Percentiles rank a stretch among this genome's conserved stretches.
Conservation (phyloP, 768 basidiomycete genomes). For the Leccinellum albellum region DNA sequence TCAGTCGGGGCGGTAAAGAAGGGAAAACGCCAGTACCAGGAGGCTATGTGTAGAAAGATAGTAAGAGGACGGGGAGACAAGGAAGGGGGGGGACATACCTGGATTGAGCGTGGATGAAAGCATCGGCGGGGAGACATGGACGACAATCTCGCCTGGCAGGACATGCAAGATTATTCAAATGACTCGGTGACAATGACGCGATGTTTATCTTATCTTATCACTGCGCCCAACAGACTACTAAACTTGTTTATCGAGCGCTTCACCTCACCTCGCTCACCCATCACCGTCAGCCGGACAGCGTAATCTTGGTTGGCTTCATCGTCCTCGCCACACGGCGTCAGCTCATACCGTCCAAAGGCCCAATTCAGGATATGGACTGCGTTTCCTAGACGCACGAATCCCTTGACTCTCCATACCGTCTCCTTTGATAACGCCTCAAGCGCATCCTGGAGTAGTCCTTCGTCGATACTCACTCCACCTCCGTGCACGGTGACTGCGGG, state of each 20-base stretch:
- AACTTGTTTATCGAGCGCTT: constrained; percentile 53
- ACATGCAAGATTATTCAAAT: constrained; percentile 6
- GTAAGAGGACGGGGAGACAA: background rate
- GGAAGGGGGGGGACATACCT: constrained; percentile 17
- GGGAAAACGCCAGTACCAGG: constrained; percentile 60
- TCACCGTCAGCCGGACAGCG: constrained; percentile 69
- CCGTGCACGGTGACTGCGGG: background rate
- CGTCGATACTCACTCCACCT: constrained; percentile 19
- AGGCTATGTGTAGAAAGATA: constrained; percentile 37
- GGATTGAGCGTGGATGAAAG: constrained; percentile 29
- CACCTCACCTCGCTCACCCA: constrained; percentile 88
- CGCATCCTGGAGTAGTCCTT: constrained; percentile 40
- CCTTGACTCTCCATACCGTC: constrained; percentile 79
- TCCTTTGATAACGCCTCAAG: constrained; percentile 61
- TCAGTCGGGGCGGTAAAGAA: constrained; percentile 49
- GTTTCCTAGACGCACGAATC: constrained; percentile 59
- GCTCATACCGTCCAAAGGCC: constrained; percentile 87
- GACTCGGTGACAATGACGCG: constrained; percentile 4
- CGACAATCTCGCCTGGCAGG: constrained; percentile 1
- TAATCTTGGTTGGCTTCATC: constrained; percentile 25
- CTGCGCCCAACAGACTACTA: constrained; percentile 41
- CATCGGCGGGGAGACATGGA: constrained; percentile 22
- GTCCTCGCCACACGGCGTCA: constrained; percentile 39
- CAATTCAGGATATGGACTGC: constrained; percentile 73
- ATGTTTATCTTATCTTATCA: constrained; percentile 14